phyloP scores from a whole-genome alignment of 2,329 filamentous ascomycete genomes.

The Chrysoporthe cubensis region DNA sequence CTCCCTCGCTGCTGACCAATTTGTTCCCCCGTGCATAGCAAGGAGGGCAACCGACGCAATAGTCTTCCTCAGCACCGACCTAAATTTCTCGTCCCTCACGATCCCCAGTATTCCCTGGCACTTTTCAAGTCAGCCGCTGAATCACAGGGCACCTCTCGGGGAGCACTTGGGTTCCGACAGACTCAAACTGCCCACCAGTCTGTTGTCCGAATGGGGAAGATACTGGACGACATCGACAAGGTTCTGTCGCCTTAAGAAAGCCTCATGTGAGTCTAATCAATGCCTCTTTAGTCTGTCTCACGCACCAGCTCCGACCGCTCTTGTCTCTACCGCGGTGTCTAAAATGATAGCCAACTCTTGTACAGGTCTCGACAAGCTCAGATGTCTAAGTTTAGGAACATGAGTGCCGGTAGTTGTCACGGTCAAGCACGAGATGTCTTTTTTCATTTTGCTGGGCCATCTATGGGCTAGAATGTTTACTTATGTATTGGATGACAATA shows the following conservation, averaged over 20 bases:
- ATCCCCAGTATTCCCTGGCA: conserved; percentile 16
- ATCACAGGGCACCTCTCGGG: background rate
- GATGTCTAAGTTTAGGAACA: background rate
- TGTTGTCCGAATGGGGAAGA: conserved; percentile 15
- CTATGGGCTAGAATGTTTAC: background rate
- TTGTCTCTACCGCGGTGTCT: background rate
- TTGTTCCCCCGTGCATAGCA: background rate
- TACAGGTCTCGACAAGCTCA: background rate
- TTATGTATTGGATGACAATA: background rate
- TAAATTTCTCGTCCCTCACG: conserved; percentile 8
- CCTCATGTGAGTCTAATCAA: background rate
- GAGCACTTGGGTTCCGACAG: conserved; percentile 18
- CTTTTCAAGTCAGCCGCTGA: background rate
- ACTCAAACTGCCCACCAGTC: conserved; percentile 10
- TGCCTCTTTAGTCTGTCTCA: background rate
- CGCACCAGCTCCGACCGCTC: background rate
- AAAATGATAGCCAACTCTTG: background rate
- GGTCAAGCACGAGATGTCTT: background rate
- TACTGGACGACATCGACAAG: conserved; percentile 14
- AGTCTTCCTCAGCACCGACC: conserved; percentile 1
- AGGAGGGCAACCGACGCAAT: background rate
- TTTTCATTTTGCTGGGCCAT: background rate
- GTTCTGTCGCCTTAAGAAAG: background rate
- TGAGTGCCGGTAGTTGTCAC: background rate
- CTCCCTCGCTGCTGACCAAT: conserved; percentile 5